phyloP scores from a whole-genome alignment of 2,329 filamentous ascomycete species.

The Ophiostoma himal-ulmi region DNA sequence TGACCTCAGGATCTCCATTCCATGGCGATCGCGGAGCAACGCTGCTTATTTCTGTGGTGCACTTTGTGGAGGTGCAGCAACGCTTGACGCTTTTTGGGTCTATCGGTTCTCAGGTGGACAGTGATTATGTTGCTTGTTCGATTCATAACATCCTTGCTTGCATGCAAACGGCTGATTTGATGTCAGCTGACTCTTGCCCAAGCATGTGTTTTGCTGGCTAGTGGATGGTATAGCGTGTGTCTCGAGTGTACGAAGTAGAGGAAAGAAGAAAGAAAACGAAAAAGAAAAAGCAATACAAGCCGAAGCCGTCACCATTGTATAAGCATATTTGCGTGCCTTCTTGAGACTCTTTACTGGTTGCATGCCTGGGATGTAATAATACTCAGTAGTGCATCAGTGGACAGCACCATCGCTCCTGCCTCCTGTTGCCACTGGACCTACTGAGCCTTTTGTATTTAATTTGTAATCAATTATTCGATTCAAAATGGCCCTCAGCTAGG shows the following conservation, averaged over 20 bases:
- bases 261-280: no score
- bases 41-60: neutral
- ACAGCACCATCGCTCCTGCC: slow-evolving; percentile 1
- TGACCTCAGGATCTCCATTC: neutral
- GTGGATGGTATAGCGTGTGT: no score
- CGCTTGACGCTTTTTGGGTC: neutral
- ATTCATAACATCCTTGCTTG: neutral
- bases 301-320: no score
- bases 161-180: neutral
- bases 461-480: neutral
- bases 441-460: neutral
- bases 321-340: no score
- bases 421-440: neutral
- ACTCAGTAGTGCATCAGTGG: neutral
- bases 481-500: neutral
- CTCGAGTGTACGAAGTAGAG: no score
- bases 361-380: neutral
- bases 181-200: neutral
- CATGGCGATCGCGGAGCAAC: slow-evolving; percentile 5
- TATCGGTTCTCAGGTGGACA: neutral
- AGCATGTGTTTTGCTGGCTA: neutral
- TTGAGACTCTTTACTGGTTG: neutral
- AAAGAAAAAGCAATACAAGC: neutral
- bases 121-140: no score
- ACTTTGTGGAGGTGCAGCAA: slow-evolving; percentile 3